Conservation (phyloP, 2,329 filamentous ascomycete species). For the Microsporum canis region DNA sequence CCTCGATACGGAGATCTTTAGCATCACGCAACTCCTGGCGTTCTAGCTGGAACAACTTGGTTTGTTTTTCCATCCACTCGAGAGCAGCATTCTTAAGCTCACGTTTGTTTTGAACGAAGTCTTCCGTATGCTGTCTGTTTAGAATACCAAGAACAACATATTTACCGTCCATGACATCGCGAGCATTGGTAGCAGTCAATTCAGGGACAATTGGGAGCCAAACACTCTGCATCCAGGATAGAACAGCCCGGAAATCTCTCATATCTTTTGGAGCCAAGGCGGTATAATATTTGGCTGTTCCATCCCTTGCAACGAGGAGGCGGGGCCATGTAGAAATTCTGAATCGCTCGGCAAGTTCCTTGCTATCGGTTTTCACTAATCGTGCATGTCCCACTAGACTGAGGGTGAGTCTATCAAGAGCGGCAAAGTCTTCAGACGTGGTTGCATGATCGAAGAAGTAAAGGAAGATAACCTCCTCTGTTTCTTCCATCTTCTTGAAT, state of each 20-base stretch:
- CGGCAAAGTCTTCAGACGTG: conserved; percentile 79
- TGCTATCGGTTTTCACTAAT: conserved; percentile 80
- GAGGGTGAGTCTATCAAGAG: conserved; percentile 73
- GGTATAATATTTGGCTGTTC: conserved; percentile 79
- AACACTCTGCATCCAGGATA: conserved; percentile 89
- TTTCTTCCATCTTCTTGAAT: conserved; percentile 77
- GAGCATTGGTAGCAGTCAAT: conserved; percentile 78
- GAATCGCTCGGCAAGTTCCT: conserved; percentile 64
- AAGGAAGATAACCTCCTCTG: conserved; percentile 88
- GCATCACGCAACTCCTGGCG: conserved; percentile 85
- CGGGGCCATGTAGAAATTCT: conserved; percentile 98
- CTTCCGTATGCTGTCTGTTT: conserved; percentile 64
- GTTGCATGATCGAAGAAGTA: conserved; percentile 98
- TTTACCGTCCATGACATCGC: conserved; percentile 89
- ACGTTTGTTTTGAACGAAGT: conserved; percentile 64
- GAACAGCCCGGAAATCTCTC: conserved; percentile 69
- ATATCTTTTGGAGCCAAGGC: conserved; percentile 82
- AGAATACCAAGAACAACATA: conserved; percentile 88
- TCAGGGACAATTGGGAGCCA: conserved; percentile 96
- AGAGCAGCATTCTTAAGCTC: conserved; percentile 93
- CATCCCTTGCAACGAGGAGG: conserved; percentile 76
- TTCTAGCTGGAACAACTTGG: conserved; percentile 81
- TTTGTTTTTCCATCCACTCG: conserved; percentile 97
- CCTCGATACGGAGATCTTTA: conserved; percentile 90
- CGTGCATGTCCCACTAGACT: conserved; percentile 84